phyloP scores from a whole-genome alignment of 2,329 filamentous ascomycete genomes.

The Ceratocystis albifundus region DNA sequence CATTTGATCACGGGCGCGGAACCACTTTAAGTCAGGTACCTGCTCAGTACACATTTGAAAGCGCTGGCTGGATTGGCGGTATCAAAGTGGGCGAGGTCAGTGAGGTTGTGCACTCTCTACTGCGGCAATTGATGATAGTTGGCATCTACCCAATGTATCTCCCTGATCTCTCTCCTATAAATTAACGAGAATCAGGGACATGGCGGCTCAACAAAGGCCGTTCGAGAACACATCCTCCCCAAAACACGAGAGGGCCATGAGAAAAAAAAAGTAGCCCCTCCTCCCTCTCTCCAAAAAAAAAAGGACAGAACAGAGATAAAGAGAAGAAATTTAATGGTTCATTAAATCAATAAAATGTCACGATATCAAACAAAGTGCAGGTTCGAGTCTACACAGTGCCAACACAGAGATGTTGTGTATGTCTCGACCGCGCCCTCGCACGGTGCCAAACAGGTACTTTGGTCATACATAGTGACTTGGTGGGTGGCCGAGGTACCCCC shows the following conservation, averaged over 20 bases:
- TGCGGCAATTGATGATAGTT: neutral
- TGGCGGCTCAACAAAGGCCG: slow-evolving; percentile 10
- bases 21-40: slow-evolving; percentile 8
- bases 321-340: neutral
- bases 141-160: neutral
- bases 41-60: neutral
- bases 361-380: neutral
- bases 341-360: slow-evolving; percentile 9
- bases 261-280: neutral
- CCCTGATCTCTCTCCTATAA: neutral
- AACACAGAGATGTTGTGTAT: neutral
- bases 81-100: neutral
- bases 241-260: slow-evolving; percentile 7
- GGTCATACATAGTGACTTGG: neutral
- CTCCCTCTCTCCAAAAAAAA: no score
- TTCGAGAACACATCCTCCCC: slow-evolving; percentile 7
- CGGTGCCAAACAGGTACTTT: slow-evolving; percentile 1
- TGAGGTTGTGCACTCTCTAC: neutral
- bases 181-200: neutral
- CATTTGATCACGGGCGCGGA: neutral
- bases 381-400: neutral
- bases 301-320: neutral
- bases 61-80: neutral
- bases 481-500: neutral
- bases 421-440: neutral